Conservation (phyloP, 1,284 basidiomycete species). For the Fomitopsis schrenkii region DNA sequence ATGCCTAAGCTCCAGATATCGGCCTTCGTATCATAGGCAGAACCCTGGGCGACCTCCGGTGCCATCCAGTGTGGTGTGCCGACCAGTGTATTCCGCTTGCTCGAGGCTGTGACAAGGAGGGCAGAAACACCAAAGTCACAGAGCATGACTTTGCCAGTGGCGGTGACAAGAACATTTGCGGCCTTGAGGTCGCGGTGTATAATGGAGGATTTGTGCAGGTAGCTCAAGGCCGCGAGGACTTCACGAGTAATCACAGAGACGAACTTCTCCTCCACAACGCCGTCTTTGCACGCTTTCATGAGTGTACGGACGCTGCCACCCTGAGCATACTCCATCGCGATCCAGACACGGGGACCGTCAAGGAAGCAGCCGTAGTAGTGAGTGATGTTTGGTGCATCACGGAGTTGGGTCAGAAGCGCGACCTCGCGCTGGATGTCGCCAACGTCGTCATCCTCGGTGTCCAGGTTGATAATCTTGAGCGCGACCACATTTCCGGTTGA, state of each 20-base stretch:
- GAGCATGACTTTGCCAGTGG: slow-evolving; percentile 85
- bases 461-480: slow-evolving; percentile 98
- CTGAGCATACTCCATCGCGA: slow-evolving; percentile 97
- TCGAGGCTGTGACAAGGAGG: slow-evolving; percentile 79
- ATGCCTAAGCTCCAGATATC: slow-evolving; percentile 98
- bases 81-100: slow-evolving; percentile 92
- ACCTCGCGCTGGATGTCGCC: slow-evolving; percentile 97
- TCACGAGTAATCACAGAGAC: slow-evolving; percentile 88
- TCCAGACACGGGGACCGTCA: slow-evolving; percentile 95
- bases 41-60: slow-evolving; percentile 89
- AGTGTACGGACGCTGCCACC: slow-evolving; percentile 94
- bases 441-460: slow-evolving; percentile 96
- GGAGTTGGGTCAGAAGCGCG: slow-evolving; percentile 84
- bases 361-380: slow-evolving; percentile 96
- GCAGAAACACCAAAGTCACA: slow-evolving; percentile 98
- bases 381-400: slow-evolving; percentile 88
- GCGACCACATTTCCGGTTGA: slow-evolving; percentile 86
- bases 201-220: slow-evolving; percentile 90
- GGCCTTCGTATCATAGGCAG: slow-evolving; percentile 90
- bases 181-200: slow-evolving; percentile 98
- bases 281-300: slow-evolving; percentile 80
- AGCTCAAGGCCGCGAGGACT: slow-evolving; percentile 80
- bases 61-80: slow-evolving; percentile 99
- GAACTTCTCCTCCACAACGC: slow-evolving; percentile 86
- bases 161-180: slow-evolving; percentile 90